Percentiles rank a stretch among this genome's conserved stretches.
Evolutionary conservation across 1,284 basidiomycete genomes (phyloP).

Genomic region (Exsudoporus floridanus): DNA sequence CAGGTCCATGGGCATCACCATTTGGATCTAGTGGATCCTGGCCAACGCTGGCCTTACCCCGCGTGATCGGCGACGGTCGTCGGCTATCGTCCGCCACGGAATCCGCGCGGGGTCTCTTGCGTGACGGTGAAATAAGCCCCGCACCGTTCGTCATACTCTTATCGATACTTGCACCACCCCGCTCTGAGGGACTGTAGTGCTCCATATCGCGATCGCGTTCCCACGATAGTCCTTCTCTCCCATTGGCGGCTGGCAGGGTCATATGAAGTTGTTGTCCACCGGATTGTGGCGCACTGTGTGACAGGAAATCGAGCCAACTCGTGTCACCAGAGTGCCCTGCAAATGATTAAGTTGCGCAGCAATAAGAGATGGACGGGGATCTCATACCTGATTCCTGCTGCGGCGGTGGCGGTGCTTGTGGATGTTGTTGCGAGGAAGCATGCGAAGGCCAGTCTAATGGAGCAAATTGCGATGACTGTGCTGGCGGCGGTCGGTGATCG

Average conservation of each 20-base stretch:
- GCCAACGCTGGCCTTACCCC: conserved; percentile 16
- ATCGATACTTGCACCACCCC: conserved; percentile 19
- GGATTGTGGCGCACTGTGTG: conserved; percentile 28
- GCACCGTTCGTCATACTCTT: conserved; percentile 22
- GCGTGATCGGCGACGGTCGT: conserved; percentile 25
- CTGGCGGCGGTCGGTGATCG: conserved; percentile 23
- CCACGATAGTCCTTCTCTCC: conserved; percentile 31
- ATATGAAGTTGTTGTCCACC: conserved; percentile 31
- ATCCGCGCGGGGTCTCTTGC: conserved; percentile 30
- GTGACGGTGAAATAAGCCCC: conserved; percentile 26
- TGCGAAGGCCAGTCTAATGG: conserved; percentile 35
- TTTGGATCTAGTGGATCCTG: conserved; percentile 16
- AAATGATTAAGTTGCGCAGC: conserved; percentile 5
- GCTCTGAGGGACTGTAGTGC: conserved; percentile 32
- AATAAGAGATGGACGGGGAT: background rate
- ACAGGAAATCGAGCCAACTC: conserved; percentile 33
- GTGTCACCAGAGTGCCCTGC: conserved; percentile 31
- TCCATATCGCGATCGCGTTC: conserved; percentile 31
- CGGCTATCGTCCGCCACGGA: conserved; percentile 20
- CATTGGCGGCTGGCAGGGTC: conserved; percentile 28
- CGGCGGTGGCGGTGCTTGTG: conserved; percentile 16
- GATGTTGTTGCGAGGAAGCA: conserved; percentile 22
- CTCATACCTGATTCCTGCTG: conserved; percentile 32
- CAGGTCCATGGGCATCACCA: conserved; percentile 14
- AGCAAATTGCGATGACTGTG: conserved; percentile 26